phyloP scores from a whole-genome alignment of 495 filamentous ascomycete genomes.

The Penicillium cinerascens region DNA sequence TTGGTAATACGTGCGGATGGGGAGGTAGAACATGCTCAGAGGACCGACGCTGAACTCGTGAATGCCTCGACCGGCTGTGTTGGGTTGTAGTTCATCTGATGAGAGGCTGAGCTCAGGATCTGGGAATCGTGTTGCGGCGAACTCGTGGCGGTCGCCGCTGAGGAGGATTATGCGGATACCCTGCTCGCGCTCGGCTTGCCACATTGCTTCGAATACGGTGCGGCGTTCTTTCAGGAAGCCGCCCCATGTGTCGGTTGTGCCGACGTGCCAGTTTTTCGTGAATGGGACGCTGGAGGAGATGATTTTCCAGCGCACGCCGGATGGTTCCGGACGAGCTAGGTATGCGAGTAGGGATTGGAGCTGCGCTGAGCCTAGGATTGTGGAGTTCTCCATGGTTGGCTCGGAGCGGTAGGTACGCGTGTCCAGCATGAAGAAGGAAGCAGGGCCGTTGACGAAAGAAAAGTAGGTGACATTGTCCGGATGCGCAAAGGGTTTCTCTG shows the following conservation, averaged over 20 bases:
- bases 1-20: constrained; percentile 77
- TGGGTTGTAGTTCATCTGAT: constrained; percentile 19
- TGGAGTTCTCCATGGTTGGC: constrained; percentile 59
- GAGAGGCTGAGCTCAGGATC: constrained; percentile 50
- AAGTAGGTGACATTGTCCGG: constrained; percentile 70
- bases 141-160: constrained; percentile 91
- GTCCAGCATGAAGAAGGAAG: constrained; percentile 92
- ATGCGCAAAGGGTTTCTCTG: constrained; percentile 34
- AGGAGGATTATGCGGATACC: constrained; percentile 78
- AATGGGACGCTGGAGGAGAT: constrained; percentile 85
- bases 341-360: constrained; percentile 74
- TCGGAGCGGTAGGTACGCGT: constrained; percentile 80
- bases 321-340: constrained; percentile 63
- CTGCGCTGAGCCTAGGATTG: constrained; percentile 82
- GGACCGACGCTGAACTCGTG: constrained; percentile 89
- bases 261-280: constrained; percentile 92
- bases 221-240: constrained; percentile 79
- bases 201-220: constrained; percentile 83
- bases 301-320: constrained; percentile 89
- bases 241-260: constrained; percentile 84
- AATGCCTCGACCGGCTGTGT: constrained; percentile 50
- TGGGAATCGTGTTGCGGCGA: constrained; percentile 85
- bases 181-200: constrained; percentile 65
- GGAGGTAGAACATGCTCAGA: constrained; percentile 88
- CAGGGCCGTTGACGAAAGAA: constrained; percentile 81